Evolutionary conservation across 352 stramenopile genomes (phyloP).

Genomic region (Peronospora belbahrii): DNA sequence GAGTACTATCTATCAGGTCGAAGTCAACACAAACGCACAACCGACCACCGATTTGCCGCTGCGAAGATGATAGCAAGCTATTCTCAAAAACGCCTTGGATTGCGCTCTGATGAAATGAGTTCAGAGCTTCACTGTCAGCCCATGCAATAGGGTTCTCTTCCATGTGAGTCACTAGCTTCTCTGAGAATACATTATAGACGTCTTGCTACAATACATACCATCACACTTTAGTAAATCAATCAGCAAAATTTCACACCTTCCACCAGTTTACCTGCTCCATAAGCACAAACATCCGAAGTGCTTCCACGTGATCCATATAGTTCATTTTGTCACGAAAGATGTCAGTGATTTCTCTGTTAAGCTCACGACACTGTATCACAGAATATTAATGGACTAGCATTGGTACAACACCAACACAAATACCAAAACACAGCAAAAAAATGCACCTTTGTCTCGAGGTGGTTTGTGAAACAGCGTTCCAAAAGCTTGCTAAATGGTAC

Average conservation of each 20-base stretch:
- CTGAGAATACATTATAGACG: conserved; percentile 42
- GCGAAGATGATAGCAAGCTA: conserved; percentile 28
- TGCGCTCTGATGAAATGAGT: conserved; percentile 38
- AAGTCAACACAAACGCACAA: conserved; percentile 46
- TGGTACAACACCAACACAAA: background rate
- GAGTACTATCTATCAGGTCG: conserved; percentile 33
- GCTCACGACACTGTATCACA: conserved; percentile 29
- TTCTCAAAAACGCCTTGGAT: conserved; percentile 47
- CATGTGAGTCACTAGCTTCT: conserved; percentile 46
- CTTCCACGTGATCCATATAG: conserved; percentile 44
- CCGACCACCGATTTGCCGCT: conserved; percentile 34
- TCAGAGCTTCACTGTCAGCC: conserved; percentile 51
- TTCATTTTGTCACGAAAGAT: conserved; percentile 46
- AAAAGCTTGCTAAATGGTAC: conserved; percentile 35
- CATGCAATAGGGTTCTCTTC: conserved; percentile 43
- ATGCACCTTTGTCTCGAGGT: conserved; percentile 28
- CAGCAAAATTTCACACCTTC: background rate
- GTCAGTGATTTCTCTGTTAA: conserved; percentile 43
- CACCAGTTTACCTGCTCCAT: conserved; percentile 50
- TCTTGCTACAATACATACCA: conserved; percentile 45
- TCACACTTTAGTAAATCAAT: background rate
- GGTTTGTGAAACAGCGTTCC: conserved; percentile 25
- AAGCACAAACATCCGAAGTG: conserved; percentile 53
- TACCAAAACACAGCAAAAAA: background rate
- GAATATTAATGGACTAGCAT: background rate